These are phyloP conservation scores for Delonix regia DNA, from an alignment of 306 rosid genomes.

Conservation along the genomic window DNA sequence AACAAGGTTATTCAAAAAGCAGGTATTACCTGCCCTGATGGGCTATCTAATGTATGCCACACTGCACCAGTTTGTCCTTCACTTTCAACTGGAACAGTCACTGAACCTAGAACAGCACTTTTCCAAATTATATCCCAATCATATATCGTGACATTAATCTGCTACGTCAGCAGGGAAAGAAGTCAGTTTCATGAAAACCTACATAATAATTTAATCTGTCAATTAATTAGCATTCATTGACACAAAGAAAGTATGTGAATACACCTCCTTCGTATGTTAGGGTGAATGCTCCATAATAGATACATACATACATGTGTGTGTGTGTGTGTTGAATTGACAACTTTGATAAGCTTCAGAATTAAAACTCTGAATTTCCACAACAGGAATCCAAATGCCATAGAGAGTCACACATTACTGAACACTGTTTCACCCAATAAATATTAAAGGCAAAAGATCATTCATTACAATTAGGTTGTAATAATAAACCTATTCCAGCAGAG, in stretches of 20 bases:
- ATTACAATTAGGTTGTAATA: background rate
- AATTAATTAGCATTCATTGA: conserved; percentile 34
- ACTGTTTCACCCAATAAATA: background rate
- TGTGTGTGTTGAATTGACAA: too few species aligned
- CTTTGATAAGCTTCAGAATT: conserved; percentile 4
- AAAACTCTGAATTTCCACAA: background rate
- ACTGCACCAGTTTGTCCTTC: conserved; percentile 94
- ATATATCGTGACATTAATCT: conserved; percentile 91
- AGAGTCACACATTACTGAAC: conserved; percentile 20
- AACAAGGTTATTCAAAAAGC: conserved; percentile 25
- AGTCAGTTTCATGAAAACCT: conserved; percentile 58
- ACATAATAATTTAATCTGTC: conserved; percentile 42
- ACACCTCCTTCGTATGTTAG: conserved; percentile 9
- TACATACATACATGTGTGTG: background rate
- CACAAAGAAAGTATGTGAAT: conserved; percentile 15
- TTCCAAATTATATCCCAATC: conserved; percentile 99
- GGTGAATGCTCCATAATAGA: conserved; percentile 12
- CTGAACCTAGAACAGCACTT: conserved; percentile 96
- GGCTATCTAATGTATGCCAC: conserved; percentile 84
- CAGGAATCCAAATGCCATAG: conserved; percentile 26
- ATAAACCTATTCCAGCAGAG: conserved; percentile 1
- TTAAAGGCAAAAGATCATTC: conserved; percentile 2
- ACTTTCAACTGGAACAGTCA: conserved; percentile 80
- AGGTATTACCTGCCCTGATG: conserved; percentile 88
- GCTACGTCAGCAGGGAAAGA: conserved; percentile 56